Percentiles rank a stretch among this genome's conserved stretches.
Conservation (phyloP, 164 flowering plant genomes). For the Malania oleifera region DNA sequence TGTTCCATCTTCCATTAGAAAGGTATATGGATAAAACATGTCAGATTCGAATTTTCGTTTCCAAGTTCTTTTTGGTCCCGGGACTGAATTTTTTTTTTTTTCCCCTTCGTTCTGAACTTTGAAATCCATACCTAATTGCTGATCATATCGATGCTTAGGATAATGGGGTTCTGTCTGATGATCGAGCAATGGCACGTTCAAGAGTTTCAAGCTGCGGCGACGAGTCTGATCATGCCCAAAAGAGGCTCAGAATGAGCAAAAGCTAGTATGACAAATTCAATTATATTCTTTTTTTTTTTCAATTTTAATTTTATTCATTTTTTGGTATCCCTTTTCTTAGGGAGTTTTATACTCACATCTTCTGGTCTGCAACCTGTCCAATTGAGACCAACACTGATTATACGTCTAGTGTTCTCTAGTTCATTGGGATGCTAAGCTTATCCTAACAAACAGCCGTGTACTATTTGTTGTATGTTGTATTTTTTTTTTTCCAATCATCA, state of each 20-base stretch:
- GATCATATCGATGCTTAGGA: slow-evolving; percentile 19
- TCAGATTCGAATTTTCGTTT: neutral
- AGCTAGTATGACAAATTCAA: slow-evolving; percentile 21
- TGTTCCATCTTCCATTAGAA: slow-evolving; percentile 26
- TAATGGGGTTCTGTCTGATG: slow-evolving; percentile 31
- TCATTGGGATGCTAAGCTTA: slow-evolving; percentile 24
- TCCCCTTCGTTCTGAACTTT: neutral
- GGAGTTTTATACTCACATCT: slow-evolving; percentile 16
- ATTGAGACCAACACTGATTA: slow-evolving; percentile 18
- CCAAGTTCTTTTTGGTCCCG: neutral
- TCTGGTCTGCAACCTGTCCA: slow-evolving; percentile 18
- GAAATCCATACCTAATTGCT: neutral
- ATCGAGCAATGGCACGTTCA: slow-evolving; percentile 33
- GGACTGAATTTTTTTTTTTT: neutral
- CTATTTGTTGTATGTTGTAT: slow-evolving; percentile 23
- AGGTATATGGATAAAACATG: no score
- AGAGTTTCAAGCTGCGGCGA: slow-evolving; percentile 34
- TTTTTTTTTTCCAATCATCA: slow-evolving; percentile 5
- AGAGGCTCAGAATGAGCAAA: slow-evolving; percentile 54
- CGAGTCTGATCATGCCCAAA: slow-evolving; percentile 36
- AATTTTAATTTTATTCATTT: slow-evolving; percentile 23
- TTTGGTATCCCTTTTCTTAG: slow-evolving; percentile 16
- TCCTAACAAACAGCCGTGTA: slow-evolving; percentile 20
- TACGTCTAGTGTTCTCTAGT: slow-evolving; percentile 34
- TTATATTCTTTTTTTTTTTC: slow-evolving; percentile 14